Evolutionary conservation across 1,284 basidiomycete genomes (phyloP).

Genomic region (Ganoderma meredithae): DNA sequence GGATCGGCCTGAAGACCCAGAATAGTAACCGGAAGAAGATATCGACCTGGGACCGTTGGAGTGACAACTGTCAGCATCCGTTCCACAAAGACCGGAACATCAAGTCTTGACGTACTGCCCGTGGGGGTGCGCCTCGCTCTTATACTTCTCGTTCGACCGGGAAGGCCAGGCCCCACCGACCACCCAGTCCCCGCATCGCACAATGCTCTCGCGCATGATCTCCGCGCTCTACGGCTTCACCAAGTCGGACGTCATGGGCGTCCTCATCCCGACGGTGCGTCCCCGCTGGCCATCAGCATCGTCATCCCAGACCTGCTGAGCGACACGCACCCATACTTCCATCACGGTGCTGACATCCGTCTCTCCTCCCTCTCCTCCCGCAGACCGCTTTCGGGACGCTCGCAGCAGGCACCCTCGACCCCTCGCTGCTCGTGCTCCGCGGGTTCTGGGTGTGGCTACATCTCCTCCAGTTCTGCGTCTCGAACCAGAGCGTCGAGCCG

Average conservation of each 20-base stretch:
- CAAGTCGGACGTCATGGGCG: conserved; percentile 49
- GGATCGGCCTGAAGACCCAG: no score
- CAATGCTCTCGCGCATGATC: conserved; percentile 19
- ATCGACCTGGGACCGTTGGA: background rate
- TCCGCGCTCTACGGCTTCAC: conserved; percentile 46
- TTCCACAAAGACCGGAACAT: no score
- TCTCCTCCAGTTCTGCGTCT: conserved; percentile 50
- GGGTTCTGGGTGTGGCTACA: conserved; percentile 52
- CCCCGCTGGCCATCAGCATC: background rate
- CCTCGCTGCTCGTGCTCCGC: background rate
- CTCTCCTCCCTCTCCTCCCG: no score
- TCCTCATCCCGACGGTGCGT: conserved; percentile 48
- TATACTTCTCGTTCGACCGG: background rate
- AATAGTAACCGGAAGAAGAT: no score
- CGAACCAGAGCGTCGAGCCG: conserved; percentile 50
- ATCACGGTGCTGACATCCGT: no score
- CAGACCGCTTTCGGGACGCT: background rate
- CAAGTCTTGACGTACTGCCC: background rate
- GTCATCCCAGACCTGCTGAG: background rate
- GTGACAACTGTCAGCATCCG: background rate
- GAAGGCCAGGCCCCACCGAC: background rate
- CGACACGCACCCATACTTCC: background rate
- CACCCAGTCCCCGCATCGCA: background rate
- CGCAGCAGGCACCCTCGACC: background rate
- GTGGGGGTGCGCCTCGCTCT: background rate